Base-by-base conservation (phyloP, 2,329 filamentous ascomycete genomes). In the Cercospora brassicicola region DNA sequence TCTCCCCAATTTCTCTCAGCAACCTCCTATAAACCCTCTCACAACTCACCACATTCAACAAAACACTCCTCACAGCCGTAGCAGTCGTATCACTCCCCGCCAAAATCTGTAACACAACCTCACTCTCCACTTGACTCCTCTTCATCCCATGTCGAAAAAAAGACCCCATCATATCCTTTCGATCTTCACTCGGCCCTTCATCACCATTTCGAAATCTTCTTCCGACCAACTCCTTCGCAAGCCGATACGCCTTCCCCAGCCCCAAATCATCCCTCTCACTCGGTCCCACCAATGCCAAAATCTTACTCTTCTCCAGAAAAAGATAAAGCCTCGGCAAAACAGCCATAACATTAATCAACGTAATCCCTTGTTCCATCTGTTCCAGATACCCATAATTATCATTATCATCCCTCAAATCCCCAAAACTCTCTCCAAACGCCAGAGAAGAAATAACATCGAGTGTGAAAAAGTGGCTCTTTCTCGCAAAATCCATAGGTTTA, bases 61-160 rank as follows among this genome's bases (percentile, higher is more conserved):
- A 59, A 13, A 70, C 53, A 23, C 64, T 69, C 9, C 71, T 53
- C 28, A 85, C 82, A 3, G 81, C 79, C 2, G 84, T 85, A 2
- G 82, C 83, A 0, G 83, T 85, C 11, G 84, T 85, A 65, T 85
- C 84, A 8, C 83, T 82, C 13, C 84, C 84, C 0, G 84, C 84
- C 15, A 69, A 28, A 36, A 69, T 61, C 31, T 69, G 67, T 18
- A 70, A 42, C 4, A 68, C 64, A 7, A 60, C 61, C 42, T 70
- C 66, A 53, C 61, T 68, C 48, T 68, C 69, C 13, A 66, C 48
- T 28, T 68, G 63, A 10, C 23, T n/a, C 26, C 60, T 28, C n/a
- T 57, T 61, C 26, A 70, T 56, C 7, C 66, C 66, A 26, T 68
- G 59, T 1, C 66, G 59, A 13, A 68, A 48, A 33, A 70, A 70